These are phyloP conservation scores for Canna indica DNA, from an alignment of 176 grass and related monocot genomes.

Conservation along the genomic window DNA sequence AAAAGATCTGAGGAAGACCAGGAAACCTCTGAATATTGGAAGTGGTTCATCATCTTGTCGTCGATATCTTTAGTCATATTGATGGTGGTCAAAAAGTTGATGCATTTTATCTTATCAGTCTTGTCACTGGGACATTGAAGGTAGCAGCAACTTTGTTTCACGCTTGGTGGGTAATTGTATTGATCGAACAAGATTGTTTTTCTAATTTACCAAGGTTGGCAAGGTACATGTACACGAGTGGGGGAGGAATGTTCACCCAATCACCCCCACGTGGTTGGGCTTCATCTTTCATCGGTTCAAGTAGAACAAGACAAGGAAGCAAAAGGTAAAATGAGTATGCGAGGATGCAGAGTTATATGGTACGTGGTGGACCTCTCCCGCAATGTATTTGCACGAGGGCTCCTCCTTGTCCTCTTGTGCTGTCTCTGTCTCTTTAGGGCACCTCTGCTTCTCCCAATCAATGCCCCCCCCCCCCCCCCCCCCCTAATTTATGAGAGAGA, in stretches of 20 bases:
- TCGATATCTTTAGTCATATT: too few species aligned
- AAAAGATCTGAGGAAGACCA: not conserved
- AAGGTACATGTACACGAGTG: not conserved
- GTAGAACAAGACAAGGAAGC: not conserved
- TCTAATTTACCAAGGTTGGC: not conserved
- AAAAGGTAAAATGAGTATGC: not conserved
- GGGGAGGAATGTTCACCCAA: not conserved
- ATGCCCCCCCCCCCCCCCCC: not conserved
- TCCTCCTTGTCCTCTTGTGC: not conserved
- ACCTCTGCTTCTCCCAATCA: not conserved
- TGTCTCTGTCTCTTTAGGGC: not conserved
- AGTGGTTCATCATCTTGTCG: too few species aligned
- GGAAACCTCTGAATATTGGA: too few species aligned
- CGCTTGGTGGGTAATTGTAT: not conserved
- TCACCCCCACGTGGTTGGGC: not conserved
- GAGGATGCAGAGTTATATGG: not conserved
- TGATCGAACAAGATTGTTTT: not conserved
- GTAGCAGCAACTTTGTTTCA: not conserved
- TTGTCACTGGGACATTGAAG: too few species aligned
- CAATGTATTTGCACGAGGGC: not conserved
- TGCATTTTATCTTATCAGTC: too few species aligned
- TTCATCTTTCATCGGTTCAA: not conserved
- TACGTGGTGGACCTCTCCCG: not conserved
- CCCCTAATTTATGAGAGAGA: not conserved
- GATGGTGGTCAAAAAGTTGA: too few species aligned